phyloP scores from a whole-genome alignment of 2,329 filamentous ascomycete genomes.

The Xylariaceae sp. region DNA sequence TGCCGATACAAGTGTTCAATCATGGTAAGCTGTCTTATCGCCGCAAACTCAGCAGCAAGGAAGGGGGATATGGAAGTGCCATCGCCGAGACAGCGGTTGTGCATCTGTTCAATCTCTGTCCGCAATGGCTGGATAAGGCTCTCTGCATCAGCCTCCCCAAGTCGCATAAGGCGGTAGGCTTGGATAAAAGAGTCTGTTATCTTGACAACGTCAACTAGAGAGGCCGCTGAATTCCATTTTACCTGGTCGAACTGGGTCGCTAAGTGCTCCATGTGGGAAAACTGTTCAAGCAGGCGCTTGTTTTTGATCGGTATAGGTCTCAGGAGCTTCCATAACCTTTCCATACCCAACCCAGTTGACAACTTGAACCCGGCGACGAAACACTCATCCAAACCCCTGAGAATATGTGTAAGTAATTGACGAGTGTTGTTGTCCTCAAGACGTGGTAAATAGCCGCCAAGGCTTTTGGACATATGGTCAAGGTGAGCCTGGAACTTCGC shows the following conservation, averaged over 20 bases:
- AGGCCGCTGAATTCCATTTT: conserved; percentile 62
- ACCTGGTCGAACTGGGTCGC: conserved; percentile 65
- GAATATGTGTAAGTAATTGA: conserved; percentile 48
- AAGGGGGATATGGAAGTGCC: conserved; percentile 50
- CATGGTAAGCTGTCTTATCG: conserved; percentile 58
- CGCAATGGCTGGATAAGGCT: conserved; percentile 57
- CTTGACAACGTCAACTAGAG: conserved; percentile 57
- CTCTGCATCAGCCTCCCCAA: conserved; percentile 48
- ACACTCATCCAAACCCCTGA: conserved; percentile 53
- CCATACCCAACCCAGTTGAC: conserved; percentile 79
- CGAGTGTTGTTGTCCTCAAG: conserved; percentile 37
- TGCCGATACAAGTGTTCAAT: conserved; percentile 44
- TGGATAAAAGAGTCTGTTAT: conserved; percentile 61
- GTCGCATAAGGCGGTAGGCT: conserved; percentile 62
- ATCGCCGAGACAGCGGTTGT: conserved; percentile 51
- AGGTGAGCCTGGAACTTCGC: conserved; percentile 69
- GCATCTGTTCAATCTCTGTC: conserved; percentile 58
- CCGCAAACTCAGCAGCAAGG: conserved; percentile 61
- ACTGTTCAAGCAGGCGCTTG: conserved; percentile 51
- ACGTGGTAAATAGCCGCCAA: conserved; percentile 44
- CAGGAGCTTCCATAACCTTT: conserved; percentile 75
- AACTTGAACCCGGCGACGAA: conserved; percentile 76
- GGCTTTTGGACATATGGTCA: conserved; percentile 52
- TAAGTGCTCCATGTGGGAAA: conserved; percentile 59
- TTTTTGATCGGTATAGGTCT: conserved; percentile 65